Percentiles rank a stretch among this genome's conserved stretches.
Evolutionary conservation across 2,329 filamentous ascomycete genomes (phyloP).

Genomic region (Colletotrichum echinochloae): DNA sequence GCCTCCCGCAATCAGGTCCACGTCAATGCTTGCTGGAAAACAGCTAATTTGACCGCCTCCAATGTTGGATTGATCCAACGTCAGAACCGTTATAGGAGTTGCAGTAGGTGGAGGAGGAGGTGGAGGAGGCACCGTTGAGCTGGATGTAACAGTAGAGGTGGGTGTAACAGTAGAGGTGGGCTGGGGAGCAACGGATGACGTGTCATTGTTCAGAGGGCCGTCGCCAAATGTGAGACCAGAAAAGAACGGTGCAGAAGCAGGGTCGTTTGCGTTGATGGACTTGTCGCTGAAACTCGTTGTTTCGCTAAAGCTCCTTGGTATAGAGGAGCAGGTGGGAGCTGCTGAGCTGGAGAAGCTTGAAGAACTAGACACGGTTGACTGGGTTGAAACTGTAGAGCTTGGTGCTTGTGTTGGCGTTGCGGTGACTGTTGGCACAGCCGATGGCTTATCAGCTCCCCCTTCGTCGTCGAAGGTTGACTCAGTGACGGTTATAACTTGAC

Average conservation of each 20-base stretch:
- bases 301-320: background rate
- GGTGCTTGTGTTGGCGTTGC: too few species aligned
- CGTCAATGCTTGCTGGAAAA: background rate
- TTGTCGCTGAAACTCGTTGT: background rate
- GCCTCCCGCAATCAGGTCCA: background rate
- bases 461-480: background rate
- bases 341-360: too few species aligned
- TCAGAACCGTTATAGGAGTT: background rate
- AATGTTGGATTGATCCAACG: background rate
- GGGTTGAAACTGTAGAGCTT: too few species aligned
- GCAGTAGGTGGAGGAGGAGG: background rate
- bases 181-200: too few species aligned
- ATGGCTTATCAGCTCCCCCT: too few species aligned
- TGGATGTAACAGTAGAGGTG: background rate
- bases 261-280: background rate
- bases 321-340: background rate
- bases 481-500: background rate
- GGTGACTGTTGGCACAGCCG: too few species aligned
- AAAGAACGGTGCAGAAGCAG: background rate
- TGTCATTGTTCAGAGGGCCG: background rate
- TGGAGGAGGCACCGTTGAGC: background rate
- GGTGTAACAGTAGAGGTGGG: background rate
- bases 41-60: background rate
- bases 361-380: too few species aligned
- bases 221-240: background rate